Conservation (phyloP, 78 protist genomes). For the Dictyostelium capitatum region DNA sequence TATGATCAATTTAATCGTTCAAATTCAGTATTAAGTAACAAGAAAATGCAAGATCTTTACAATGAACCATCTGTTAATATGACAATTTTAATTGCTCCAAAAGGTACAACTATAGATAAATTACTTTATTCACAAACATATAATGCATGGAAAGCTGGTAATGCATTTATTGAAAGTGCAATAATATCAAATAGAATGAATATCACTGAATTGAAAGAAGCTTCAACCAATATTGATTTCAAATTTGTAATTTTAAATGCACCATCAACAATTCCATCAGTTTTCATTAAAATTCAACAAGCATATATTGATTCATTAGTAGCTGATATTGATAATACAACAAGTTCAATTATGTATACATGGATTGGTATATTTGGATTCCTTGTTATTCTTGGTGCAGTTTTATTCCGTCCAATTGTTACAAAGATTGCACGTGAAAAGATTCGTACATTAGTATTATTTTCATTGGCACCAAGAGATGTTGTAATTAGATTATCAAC, state of each 20-base stretch:
- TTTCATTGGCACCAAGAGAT: conserved; percentile 71
- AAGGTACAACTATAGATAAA: neutral
- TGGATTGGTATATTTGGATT: conserved; percentile 47
- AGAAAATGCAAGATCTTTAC: neutral
- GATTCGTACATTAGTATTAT: conserved; percentile 23
- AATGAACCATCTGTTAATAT: conserved; percentile 22
- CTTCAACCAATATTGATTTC: neutral
- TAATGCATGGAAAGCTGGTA: conserved; percentile 66
- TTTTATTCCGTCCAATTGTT: conserved; percentile 57
- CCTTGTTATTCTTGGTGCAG: neutral
- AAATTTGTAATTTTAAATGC: conserved; percentile 48
- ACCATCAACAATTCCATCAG: neutral
- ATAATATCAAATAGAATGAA: neutral
- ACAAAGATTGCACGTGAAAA: conserved; percentile 36
- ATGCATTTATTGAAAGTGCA: conserved; percentile 15
- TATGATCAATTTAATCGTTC: conserved; percentile 48
- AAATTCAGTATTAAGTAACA: neutral
- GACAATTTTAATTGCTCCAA: neutral
- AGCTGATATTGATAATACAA: neutral
- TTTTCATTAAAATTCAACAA: neutral
- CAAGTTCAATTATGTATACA: neutral
- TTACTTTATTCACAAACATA: neutral
- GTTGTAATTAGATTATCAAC: conserved; percentile 24
- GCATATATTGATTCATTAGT: conserved; percentile 11
- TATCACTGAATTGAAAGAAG: neutral